Evolutionary conservation across 1,139 yeast species (phyloP).

Genomic region (Suhomyces yuchorum): DNA sequence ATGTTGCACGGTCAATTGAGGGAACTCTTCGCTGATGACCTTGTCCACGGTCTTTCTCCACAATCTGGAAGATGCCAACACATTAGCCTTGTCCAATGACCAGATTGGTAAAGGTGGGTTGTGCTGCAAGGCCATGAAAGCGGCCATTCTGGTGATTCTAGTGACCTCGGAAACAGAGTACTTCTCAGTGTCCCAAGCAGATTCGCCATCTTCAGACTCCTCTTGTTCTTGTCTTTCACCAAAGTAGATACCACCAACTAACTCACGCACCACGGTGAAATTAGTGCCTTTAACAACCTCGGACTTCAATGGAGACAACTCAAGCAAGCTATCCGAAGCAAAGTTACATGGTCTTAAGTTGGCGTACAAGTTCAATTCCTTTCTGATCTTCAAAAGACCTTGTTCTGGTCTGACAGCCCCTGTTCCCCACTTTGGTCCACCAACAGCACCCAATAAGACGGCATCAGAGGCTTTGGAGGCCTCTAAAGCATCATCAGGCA

Average conservation of each 20-base stretch:
- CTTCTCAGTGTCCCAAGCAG: conserved; percentile 92
- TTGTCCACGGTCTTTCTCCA: conserved; percentile 94
- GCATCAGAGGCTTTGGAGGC: conserved; percentile 93
- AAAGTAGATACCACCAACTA: conserved; percentile 96
- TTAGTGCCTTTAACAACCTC: conserved; percentile 88
- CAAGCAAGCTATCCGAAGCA: conserved; percentile 81
- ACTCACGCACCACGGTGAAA: conserved; percentile 89
- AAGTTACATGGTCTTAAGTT: conserved; percentile 96
- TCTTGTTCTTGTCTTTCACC: conserved; percentile 94
- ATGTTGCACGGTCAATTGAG: conserved; percentile 80
- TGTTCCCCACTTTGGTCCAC: conserved; percentile 99
- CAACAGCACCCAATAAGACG: conserved; percentile 93
- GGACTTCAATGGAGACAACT: conserved; percentile 82
- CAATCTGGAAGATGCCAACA: conserved; percentile 89
- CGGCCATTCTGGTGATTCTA: conserved; percentile 97
- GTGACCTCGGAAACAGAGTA: conserved; percentile 89
- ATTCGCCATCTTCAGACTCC: conserved; percentile 60
- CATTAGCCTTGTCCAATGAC: conserved; percentile 97
- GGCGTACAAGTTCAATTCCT: conserved; percentile 91
- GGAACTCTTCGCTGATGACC: conserved; percentile 84
- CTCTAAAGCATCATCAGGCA: conserved; percentile 82
- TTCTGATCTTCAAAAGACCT: conserved; percentile 89
- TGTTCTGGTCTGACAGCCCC: conserved; percentile 96
- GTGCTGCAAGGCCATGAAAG: conserved; percentile 90
- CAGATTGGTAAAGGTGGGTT: conserved; percentile 92